Evolutionary conservation across 2,329 filamentous ascomycete genomes (phyloP).

Genomic region (Atkinsonella texensis): DNA sequence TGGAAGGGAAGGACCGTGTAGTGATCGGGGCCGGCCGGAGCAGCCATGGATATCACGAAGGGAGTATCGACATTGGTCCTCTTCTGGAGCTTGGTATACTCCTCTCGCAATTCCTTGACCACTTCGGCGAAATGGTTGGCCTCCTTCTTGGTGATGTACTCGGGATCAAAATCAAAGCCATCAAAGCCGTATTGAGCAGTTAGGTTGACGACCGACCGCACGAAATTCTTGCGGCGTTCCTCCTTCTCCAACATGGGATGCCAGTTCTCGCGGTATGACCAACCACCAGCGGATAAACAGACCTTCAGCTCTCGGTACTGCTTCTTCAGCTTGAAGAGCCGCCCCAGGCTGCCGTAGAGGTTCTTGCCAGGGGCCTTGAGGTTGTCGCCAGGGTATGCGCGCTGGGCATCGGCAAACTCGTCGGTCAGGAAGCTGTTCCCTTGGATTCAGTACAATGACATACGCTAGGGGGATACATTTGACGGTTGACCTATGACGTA

Average conservation of each 20-base stretch:
- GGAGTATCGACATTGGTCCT: constrained; percentile 28
- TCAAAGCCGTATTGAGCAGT: no score
- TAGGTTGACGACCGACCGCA: no score
- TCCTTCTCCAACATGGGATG: constrained; percentile 49
- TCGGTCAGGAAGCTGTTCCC: constrained; percentile 17
- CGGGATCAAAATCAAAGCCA: constrained; percentile 46
- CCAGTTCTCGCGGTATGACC: constrained; percentile 57
- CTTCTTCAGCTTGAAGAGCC: constrained; percentile 66
- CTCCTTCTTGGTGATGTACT: constrained; percentile 33
- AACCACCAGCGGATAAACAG: constrained; percentile 69
- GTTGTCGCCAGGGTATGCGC: constrained; percentile 52
- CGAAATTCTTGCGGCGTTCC: constrained; percentile 52
- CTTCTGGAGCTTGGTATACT: constrained; percentile 30
- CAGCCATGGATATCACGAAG: constrained; percentile 38
- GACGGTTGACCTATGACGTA: neutral
- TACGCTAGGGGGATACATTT: no score
- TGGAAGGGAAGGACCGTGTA: constrained; percentile 38
- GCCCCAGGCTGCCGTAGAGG: constrained; percentile 66
- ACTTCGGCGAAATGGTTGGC: constrained; percentile 30
- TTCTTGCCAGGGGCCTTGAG: constrained; percentile 46
- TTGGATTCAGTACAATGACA: no score
- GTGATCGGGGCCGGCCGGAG: constrained; percentile 34
- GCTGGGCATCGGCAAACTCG: constrained; percentile 40
- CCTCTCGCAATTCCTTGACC: constrained; percentile 28
- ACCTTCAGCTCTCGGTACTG: constrained; percentile 64